Evolutionary conservation across 768 basidiomycete genomes (phyloP).

Genomic region (Tephrocybe sp.): DNA sequence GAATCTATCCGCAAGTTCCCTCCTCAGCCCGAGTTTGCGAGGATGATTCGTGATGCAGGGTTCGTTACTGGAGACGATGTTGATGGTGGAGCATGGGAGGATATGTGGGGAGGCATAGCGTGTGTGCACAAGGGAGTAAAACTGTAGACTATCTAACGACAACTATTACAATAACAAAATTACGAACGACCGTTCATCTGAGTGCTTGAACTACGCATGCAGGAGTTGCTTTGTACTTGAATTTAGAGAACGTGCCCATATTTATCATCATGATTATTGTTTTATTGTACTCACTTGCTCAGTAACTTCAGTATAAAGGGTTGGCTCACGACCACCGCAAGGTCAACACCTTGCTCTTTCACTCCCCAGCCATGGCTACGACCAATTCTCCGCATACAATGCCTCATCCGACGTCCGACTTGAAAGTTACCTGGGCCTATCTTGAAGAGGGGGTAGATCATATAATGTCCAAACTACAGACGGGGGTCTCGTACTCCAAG

Average conservation of each 20-base stretch:
- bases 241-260: too few species aligned
- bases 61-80: conserved; percentile 72
- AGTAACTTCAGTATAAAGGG: not conserved
- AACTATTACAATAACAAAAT: not conserved
- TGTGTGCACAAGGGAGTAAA: conserved; percentile 86
- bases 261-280: too few species aligned
- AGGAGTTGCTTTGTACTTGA: too few species aligned
- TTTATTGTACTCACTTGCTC: not conserved
- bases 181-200: not conserved
- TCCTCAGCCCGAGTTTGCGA: conserved; percentile 80
- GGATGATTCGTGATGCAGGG: conserved; percentile 86
- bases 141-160: conserved; percentile 36
- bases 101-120: conserved; percentile 88
- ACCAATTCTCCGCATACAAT: conserved; percentile 43
- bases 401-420: conserved; percentile 69
- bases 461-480: conserved; percentile 89
- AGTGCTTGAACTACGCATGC: too few species aligned
- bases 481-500: conserved; percentile 83
- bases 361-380: conserved; percentile 33
- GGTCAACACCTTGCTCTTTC: conserved; percentile 3
- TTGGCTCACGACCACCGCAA: conserved; percentile 7
- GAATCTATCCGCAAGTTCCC: conserved; percentile 97
- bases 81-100: conserved; percentile 83
- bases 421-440: conserved; percentile 85
- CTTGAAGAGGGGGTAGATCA: conserved; percentile 88